phyloP scores from a whole-genome alignment of 2,329 filamentous ascomycete species.

The Colletotrichum navitas region DNA sequence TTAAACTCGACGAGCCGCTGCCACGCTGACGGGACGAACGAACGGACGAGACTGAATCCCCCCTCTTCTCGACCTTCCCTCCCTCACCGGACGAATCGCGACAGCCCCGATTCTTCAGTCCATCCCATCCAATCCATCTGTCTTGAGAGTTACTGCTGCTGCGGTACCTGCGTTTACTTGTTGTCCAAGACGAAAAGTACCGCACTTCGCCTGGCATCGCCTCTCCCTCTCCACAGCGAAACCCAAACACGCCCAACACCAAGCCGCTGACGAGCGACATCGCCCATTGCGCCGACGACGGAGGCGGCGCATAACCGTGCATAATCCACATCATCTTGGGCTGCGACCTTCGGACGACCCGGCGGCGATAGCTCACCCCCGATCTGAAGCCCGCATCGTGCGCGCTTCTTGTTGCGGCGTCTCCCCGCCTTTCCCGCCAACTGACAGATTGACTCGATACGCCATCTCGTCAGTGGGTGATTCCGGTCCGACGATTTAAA shows the following conservation, averaged over 20 bases:
- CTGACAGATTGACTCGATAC: neutral
- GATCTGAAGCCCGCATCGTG: neutral
- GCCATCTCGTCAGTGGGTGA: neutral
- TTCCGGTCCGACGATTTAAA: neutral
- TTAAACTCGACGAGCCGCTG: neutral
- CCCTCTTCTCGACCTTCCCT: neutral
- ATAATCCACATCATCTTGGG: neutral
- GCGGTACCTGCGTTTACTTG: neutral
- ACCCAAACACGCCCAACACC: conserved; percentile 2
- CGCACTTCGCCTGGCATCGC: neutral
- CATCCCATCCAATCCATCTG: neutral
- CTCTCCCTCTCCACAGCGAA: neutral
- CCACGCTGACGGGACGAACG: conserved; percentile 15
- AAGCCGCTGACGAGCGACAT: neutral
- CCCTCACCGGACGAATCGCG: neutral
- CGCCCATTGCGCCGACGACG: neutral
- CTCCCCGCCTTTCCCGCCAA: neutral
- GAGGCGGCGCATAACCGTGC: neutral
- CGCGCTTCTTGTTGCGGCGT: neutral
- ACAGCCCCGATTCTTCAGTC: neutral
- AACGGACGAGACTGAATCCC: conserved; percentile 9
- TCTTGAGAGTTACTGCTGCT: neutral
- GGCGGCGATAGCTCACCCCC: neutral
- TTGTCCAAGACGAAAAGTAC: neutral
- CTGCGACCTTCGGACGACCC: conserved; percentile 1